Percentiles rank a stretch among this genome's conserved stretches.
Conservation (phyloP, 1,284 basidiomycete genomes). For the Pseudozyma sp. region DNA sequence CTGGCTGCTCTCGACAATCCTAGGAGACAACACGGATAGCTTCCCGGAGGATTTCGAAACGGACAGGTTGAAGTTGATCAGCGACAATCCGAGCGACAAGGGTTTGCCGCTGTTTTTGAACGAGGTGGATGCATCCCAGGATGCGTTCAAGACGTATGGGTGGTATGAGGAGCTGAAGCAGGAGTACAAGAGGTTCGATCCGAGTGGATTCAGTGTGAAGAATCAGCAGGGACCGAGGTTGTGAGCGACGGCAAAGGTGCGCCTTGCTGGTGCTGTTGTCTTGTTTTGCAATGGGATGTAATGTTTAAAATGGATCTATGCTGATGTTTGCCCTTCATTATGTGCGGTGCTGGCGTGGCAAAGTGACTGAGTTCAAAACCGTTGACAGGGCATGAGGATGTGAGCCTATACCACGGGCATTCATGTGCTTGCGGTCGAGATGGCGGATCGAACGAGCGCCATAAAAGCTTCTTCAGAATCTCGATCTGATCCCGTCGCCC, state of each 20-base stretch:
- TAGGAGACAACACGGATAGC: background rate
- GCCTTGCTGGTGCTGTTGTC: background rate
- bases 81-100: slow-evolving; percentile 9
- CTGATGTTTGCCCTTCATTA: background rate
- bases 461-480: slow-evolving; percentile 15
- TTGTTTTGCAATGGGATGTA: background rate
- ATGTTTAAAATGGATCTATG: background rate
- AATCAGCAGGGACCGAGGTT: slow-evolving; percentile 29
- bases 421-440: background rate
- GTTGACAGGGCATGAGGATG: no score
- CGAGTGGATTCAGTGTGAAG: slow-evolving; percentile 19
- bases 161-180: slow-evolving; percentile 28
- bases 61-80: slow-evolving; percentile 10
- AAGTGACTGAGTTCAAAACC: no score
- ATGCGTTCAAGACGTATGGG: slow-evolving; percentile 34
- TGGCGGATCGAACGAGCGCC: slow-evolving; percentile 9
- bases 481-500: background rate
- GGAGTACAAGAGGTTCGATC: slow-evolving; percentile 38
- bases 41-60: slow-evolving; percentile 25
- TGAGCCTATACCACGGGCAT: no score
- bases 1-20: slow-evolving; percentile 17
- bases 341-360: no score
- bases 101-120: slow-evolving; percentile 54
- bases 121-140: slow-evolving; percentile 41
- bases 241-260: background rate